Evolutionary conservation across 306 rosid species (phyloP).

Genomic region (Ammopiptanthus mongolicus): DNA sequence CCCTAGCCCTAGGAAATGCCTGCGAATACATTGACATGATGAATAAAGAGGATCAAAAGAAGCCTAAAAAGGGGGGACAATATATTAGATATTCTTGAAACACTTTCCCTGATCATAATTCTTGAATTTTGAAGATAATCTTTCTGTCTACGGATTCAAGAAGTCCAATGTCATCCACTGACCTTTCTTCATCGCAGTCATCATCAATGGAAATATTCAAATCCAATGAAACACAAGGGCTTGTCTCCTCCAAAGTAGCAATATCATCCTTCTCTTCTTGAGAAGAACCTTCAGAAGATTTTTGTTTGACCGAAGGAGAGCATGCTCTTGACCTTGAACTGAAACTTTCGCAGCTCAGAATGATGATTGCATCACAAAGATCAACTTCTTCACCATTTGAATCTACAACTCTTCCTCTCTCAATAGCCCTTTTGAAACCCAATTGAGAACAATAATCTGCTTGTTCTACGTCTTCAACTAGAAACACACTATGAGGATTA

Average conservation of each 20-base stretch:
- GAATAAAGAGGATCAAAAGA: constrained; percentile 29
- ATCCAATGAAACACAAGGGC: constrained; percentile 65
- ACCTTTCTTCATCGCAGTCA: constrained; percentile 31
- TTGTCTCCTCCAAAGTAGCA: constrained; percentile 37
- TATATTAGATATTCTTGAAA: neutral
- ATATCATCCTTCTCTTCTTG: constrained; percentile 16
- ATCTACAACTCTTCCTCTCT: constrained; percentile 51
- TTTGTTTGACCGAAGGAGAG: constrained; percentile 58
- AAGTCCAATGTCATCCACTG: constrained; percentile 68
- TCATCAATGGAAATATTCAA: constrained; percentile 83
- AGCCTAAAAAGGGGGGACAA: neutral
- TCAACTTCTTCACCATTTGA: constrained; percentile 61
- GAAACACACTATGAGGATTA: constrained; percentile 81
- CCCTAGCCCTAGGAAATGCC: constrained; percentile 28
- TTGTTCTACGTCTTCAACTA: constrained; percentile 83
- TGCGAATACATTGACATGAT: constrained; percentile 33
- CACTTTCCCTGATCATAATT: constrained; percentile 29
- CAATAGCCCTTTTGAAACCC: constrained; percentile 82
- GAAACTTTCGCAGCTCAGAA: constrained; percentile 74
- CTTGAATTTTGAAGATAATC: constrained; percentile 70
- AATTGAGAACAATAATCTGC: constrained; percentile 77
- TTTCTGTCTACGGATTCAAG: constrained; percentile 77
- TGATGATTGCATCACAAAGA: constrained; percentile 69
- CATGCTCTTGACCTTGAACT: constrained; percentile 82
- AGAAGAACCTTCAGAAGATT: constrained; percentile 9